These are phyloP conservation scores for Pichia sp. DNA, from an alignment of 1,139 yeast genomes.

Conservation along the genomic window DNA sequence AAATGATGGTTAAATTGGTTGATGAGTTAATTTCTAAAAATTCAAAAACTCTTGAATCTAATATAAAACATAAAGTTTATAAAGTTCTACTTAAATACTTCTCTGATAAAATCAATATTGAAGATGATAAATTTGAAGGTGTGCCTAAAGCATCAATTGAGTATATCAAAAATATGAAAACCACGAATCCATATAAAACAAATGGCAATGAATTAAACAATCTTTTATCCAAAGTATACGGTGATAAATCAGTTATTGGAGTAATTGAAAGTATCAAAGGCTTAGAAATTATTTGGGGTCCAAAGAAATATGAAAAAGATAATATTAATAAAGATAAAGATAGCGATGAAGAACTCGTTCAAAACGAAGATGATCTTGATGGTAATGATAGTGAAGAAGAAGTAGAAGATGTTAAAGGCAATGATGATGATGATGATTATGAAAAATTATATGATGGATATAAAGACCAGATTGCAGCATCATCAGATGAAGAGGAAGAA, in stretches of 20 bases:
- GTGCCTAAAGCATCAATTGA: conserved; percentile 29
- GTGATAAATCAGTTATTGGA: conserved; percentile 45
- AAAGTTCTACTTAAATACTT: conserved; percentile 19
- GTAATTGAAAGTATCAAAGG: conserved; percentile 45
- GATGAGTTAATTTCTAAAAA: background rate
- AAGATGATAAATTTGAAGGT: conserved; percentile 13
- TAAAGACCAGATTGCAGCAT: conserved; percentile 48
- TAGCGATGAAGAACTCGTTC: conserved; percentile 15
- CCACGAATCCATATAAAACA: conserved; percentile 42
- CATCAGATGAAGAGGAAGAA: conserved; percentile 44
- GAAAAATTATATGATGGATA: conserved; percentile 37
- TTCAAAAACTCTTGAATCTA: conserved; percentile 2
- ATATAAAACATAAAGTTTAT: conserved; percentile 12
- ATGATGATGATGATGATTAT: conserved; percentile 6
- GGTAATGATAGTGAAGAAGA: conserved; percentile 15
- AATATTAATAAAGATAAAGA: conserved; percentile 15
- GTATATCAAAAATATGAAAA: conserved; percentile 25
- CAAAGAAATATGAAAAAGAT: conserved; percentile 19
- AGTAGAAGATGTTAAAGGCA: background rate
- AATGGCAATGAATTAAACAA: conserved; percentile 37
- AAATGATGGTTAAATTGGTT: conserved; percentile 11
- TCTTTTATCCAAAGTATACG: conserved; percentile 53
- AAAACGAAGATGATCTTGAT: conserved; percentile 18
- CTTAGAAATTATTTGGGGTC: conserved; percentile 48
- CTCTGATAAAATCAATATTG: conserved; percentile 8